Evolutionary conservation across 2,329 filamentous ascomycete genomes (phyloP), one percentile per base, ranked within the genome.

Genomic region (Chaetoscypha palmicola): DNA sequence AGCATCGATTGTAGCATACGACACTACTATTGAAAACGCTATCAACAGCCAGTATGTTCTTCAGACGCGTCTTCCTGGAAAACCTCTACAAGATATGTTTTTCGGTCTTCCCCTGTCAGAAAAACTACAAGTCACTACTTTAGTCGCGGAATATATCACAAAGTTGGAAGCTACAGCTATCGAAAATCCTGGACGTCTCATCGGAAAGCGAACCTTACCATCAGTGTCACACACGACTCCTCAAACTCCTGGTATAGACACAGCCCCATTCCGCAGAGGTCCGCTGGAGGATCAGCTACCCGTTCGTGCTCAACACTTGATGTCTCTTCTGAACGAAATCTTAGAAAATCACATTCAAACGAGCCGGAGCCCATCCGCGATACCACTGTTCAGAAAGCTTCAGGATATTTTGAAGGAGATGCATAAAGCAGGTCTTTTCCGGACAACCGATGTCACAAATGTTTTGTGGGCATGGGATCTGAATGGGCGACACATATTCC

Each of bases 391-490:
- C 3, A 10, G 24, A 0, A 34, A 17, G 4, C 17, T 47, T 3
- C 22, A 50, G 22, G 5, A 16, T 7, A 41, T 50, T 14, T 11
- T 30, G 2, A 17, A n/a, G 2, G 11, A 54, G 33, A 54, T 54
- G 52, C 17, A 47, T 17, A 12, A 12, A 3, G 44, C 37, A n/a
- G 45, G 50, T 1, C 16, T 56, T 1, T 24, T 50, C 10, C 38
- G 41, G 2, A 37, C 3, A 1, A 5, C 3, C 0, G 50, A 56
- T 21, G 31, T 11, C 1, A 17, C 50, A 0, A 43, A 20, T 36
- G 35, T 41, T 3, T 4, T 55, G 1, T 51, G 54, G 47, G 48
- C 52, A 23, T 53, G 54, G 50, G 54, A 56, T 38, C 24, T 56
- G n/a, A 21, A 38, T 9, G 31, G 45, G 4, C 12, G 17, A 9